Base-by-base conservation (phyloP, 1,139 yeast genomes). In the Blastobotrys indianensis region DNA sequence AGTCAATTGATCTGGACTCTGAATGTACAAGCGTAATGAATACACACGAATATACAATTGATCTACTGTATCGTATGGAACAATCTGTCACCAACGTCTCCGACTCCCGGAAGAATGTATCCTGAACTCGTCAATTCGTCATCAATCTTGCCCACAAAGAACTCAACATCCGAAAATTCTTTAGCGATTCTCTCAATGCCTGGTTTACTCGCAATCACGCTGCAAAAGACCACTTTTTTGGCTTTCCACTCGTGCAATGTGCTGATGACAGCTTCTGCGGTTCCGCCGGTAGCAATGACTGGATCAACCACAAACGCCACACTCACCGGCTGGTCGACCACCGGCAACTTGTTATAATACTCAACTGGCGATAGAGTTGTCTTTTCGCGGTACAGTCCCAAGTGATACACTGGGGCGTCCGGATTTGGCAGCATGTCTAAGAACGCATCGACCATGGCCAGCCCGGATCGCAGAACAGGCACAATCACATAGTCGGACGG, bases 231-330 rank as follows among this genome's bases (percentile, higher is more conserved):
- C 34, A 65, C 60, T 53, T 56, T 55, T 48, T 56, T 54, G 41
- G 58, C 66, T 12, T 63, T 64, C 66, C 68, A 65, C 37, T 65
- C 69, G 49, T 52, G 51, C 44, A 43, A 41, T 1, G 64, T 59
- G 41, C 60, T 62, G 41, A 65, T 57, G 16, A 62, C 68, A 5
- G 69, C 68, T 23, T 53, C 53, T 13, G 66, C 66, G 13, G 69
- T 65, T 13, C 66, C 67, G 12, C 69, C 69, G 7, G 69, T 65
- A 8, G 69, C 69, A 44, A 65, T 58, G 17, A 65, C 61, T 15
- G 69, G 69, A 43, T 65, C 69, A 13, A 65, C 48, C 10, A 65
- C 60, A 51, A 63, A 54, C 6, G 65, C 69, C 13, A 60, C 38
- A 25, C 59, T 61, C 37, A 46, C 51, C 9, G 54, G 52, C 20